Conservation (phyloP, 2,329 filamentous ascomycete species). For the Colletotrichum melonis region DNA sequence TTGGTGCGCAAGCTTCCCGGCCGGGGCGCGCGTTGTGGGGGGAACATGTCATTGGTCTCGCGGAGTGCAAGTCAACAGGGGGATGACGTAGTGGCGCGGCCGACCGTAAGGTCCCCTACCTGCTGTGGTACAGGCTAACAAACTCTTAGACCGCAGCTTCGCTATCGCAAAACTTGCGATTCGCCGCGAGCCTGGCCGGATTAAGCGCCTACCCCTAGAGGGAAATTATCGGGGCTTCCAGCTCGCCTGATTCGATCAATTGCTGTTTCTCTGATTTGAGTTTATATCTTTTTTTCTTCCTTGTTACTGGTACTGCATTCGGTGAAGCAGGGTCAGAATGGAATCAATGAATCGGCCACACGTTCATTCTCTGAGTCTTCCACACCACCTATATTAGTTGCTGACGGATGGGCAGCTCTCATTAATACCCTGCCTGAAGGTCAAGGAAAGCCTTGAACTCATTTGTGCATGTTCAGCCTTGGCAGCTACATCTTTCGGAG, state of each 20-base stretch:
- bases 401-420: not conserved
- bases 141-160: not conserved
- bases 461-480: not conserved
- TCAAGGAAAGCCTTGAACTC: not conserved
- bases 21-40: constrained; percentile 27
- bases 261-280: not conserved
- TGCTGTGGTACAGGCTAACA: too few relatives aligned
- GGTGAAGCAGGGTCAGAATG: not conserved
- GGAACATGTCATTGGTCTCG: constrained; percentile 30
- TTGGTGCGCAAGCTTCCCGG: not conserved
- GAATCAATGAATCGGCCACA: too few relatives aligned
- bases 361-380: too few relatives aligned
- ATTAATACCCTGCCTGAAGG: not conserved
- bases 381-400: too few relatives aligned
- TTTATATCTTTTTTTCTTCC: not conserved
- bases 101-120: not conserved
- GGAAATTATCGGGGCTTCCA: constrained; percentile 2
- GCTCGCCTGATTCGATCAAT: not conserved
- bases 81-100: constrained; percentile 24
- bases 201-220: not conserved
- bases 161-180: not conserved
- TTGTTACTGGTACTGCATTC: not conserved
- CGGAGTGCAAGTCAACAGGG: not conserved
- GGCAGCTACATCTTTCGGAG: not conserved
- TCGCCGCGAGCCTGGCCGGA: not conserved